Evolutionary conservation across 371 early-diverging fungal species (phyloP).

Genomic region (Circinella minor): DNA sequence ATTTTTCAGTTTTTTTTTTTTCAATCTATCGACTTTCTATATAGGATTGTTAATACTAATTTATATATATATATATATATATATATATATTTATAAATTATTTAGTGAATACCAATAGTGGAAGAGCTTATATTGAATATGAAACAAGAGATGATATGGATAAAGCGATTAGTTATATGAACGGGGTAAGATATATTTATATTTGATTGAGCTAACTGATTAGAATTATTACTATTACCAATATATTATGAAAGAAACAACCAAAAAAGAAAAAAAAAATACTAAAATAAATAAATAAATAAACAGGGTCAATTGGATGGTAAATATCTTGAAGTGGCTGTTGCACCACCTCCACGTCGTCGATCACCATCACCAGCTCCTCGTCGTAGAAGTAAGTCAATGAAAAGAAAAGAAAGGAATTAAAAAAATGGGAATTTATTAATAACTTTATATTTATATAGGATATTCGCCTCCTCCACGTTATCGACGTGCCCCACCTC

Average conservation of each 20-base stretch:
- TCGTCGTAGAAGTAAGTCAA: slow-evolving; percentile 33
- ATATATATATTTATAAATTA: too few species aligned
- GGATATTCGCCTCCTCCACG: slow-evolving; percentile 39
- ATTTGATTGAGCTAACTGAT: neutral
- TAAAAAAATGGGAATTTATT: neutral
- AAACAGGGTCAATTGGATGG: slow-evolving; percentile 63
- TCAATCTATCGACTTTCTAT: too few species aligned
- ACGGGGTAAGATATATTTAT: slow-evolving; percentile 39
- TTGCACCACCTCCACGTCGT: slow-evolving; percentile 40
- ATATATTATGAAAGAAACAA: too few species aligned
- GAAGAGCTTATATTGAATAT: slow-evolving; percentile 61
- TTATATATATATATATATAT: too few species aligned
- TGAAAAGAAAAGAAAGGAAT: neutral
- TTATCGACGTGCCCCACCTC: slow-evolving; percentile 21
- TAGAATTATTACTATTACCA: neutral
- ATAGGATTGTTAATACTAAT: too few species aligned
- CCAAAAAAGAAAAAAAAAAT: too few species aligned
- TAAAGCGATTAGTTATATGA: slow-evolving; percentile 60
- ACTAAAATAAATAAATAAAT: neutral
- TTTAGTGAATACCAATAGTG: slow-evolving; percentile 56
- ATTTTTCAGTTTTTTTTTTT: neutral
- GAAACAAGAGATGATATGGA: slow-evolving; percentile 59
- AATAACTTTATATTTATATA: neutral
- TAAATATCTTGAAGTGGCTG: slow-evolving; percentile 32
- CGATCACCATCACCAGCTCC: slow-evolving; percentile 34